These are phyloP conservation scores for Pyrenochaeta sp. DNA, from an alignment of 2,329 filamentous ascomycete species.

Conservation along the genomic window DNA sequence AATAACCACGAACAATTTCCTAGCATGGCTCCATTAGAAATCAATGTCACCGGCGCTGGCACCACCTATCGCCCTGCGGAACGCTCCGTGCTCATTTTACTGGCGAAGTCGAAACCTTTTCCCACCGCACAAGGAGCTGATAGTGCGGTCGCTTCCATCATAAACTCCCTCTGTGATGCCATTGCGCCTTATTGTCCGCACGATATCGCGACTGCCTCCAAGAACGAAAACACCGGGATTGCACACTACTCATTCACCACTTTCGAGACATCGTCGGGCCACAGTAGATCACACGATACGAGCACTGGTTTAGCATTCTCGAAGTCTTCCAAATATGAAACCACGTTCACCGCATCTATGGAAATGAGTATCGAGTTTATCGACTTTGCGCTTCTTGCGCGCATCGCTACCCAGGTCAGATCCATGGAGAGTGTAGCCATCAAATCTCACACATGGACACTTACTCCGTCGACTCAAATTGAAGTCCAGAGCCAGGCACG, in stretches of 20 bases:
- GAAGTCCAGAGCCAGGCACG: constrained; percentile 8
- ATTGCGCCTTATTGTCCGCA: constrained; percentile 16
- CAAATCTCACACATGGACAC: constrained; percentile 8
- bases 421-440: constrained; percentile 14
- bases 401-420: constrained; percentile 17
- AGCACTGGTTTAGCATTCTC: not conserved
- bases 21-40: constrained; percentile 11
- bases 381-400: constrained; percentile 14
- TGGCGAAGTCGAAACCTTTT: constrained; percentile 10
- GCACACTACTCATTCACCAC: constrained; percentile 21
- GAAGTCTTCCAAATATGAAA: not conserved
- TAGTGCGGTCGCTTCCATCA: constrained; percentile 4
- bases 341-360: constrained; percentile 10
- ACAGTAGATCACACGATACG: too few species aligned
- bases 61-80: constrained; percentile 8
- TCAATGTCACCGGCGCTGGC: constrained; percentile 14
- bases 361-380: constrained; percentile 19
- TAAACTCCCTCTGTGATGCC: constrained; percentile 9
- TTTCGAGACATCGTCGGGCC: constrained; percentile 12
- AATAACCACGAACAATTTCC: too few species aligned
- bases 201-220: constrained; percentile 7
- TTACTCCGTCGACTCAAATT: constrained; percentile 11
- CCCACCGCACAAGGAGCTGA: constrained; percentile 12
- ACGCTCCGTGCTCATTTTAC: constrained; percentile 11
- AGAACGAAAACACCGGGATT: constrained; percentile 10